Evolutionary conservation across 1,284 basidiomycete genomes (phyloP).

Genomic region (Trichosporon coremiiforme): DNA sequence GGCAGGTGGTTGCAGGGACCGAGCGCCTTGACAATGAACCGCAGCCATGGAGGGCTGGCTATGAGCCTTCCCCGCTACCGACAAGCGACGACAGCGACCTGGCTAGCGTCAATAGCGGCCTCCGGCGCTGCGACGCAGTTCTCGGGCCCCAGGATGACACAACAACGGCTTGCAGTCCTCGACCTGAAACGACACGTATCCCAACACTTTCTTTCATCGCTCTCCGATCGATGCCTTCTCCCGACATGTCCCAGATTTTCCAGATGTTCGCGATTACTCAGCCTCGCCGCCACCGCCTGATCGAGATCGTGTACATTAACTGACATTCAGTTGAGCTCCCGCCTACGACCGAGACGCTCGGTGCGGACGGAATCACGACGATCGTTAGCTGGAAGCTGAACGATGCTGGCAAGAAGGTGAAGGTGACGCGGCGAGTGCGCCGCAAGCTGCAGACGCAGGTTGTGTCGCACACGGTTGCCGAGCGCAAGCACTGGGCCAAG

Average conservation of each 20-base stretch:
- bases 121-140: no score
- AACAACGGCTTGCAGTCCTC: no score
- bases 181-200: no score
- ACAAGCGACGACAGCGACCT: no score
- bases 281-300: neutral
- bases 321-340: constrained; percentile 42
- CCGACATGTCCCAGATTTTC: neutral
- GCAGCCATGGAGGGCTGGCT: neutral
- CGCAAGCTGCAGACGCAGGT: constrained; percentile 87
- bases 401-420: constrained; percentile 93
- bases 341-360: constrained; percentile 65
- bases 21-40: neutral
- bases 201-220: no score
- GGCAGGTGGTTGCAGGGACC: neutral
- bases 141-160: no score
- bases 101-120: no score
- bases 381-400: constrained; percentile 82
- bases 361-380: constrained; percentile 86
- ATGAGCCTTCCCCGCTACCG: neutral
- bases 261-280: neutral
- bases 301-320: neutral
- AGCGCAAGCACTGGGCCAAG: constrained; percentile 90
- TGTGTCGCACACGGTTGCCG: constrained; percentile 90
- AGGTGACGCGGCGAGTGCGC: constrained; percentile 82
- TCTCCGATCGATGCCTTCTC: no score